phyloP scores from a whole-genome alignment of 2,329 filamentous ascomycete genomes.

The Bipolaris bicolor region DNA sequence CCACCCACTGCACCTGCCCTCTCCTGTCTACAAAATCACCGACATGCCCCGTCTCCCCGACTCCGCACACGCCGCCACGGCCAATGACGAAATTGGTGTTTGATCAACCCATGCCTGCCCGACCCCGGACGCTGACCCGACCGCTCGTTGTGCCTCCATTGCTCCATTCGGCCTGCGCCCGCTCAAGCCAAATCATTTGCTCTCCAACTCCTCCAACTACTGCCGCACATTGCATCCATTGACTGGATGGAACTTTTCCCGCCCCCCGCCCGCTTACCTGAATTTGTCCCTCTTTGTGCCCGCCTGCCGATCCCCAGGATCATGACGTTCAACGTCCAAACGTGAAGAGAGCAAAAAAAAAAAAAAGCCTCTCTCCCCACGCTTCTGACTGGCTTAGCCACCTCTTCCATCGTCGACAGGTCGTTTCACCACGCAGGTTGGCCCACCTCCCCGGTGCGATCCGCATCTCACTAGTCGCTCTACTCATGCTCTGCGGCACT shows the following conservation, averaged over 20 bases:
- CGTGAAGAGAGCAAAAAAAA: slow-evolving; percentile 8
- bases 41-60: background rate
- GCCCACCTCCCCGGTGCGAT: slow-evolving; percentile 22
- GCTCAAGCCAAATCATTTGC: slow-evolving; percentile 20
- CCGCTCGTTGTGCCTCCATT: slow-evolving; percentile 20
- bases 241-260: slow-evolving; percentile 12
- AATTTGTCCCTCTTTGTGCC: slow-evolving; percentile 11
- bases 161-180: slow-evolving; percentile 17
- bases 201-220: slow-evolving; percentile 7
- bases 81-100: slow-evolving; percentile 24
- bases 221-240: background rate
- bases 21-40: background rate
- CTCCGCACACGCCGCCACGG: slow-evolving; percentile 5
- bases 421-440: slow-evolving; percentile 14
- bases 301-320: slow-evolving; percentile 27
- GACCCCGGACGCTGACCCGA: slow-evolving; percentile 18
- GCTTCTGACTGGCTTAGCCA: too few species aligned
- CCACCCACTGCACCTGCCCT: background rate
- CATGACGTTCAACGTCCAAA: slow-evolving; percentile 30
- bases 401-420: slow-evolving; percentile 10
- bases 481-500: slow-evolving; percentile 4
- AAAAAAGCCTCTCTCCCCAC: slow-evolving; percentile 13
- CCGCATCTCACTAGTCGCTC: slow-evolving; percentile 14
- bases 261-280: slow-evolving; percentile 6
- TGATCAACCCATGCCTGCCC: slow-evolving; percentile 25